Evolutionary conservation across 106 monocot species (phyloP).

Genomic region (Ottelia alismoides): DNA sequence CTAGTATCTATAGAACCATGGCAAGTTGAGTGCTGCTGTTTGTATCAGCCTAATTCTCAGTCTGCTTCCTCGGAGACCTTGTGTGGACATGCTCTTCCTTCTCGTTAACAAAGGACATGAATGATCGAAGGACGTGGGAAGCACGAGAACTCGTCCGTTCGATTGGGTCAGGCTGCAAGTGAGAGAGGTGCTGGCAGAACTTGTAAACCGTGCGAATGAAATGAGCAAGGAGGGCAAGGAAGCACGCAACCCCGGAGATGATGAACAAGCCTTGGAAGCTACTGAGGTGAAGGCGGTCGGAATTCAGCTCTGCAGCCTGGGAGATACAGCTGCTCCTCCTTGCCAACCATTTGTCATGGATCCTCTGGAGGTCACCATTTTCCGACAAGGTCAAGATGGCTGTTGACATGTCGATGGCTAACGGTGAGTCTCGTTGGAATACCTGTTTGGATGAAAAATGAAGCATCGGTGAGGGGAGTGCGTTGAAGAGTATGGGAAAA

Average conservation of each 20-base stretch:
- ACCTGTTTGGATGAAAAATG: too few relatives aligned
- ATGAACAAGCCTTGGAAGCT: constrained; percentile 69
- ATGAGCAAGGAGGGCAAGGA: constrained; percentile 38
- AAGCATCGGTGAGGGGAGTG: too few relatives aligned
- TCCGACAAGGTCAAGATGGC: constrained; percentile 73
- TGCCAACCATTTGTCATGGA: constrained; percentile 67
- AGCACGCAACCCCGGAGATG: constrained; percentile 54
- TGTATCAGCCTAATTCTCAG: too few relatives aligned
- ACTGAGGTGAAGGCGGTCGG: constrained; percentile 32
- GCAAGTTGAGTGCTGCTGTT: too few relatives aligned
- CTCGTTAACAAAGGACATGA: constrained; percentile 37
- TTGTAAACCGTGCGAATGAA: constrained; percentile 26
- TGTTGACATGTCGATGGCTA: constrained; percentile 68
- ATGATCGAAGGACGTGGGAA: constrained; percentile 13
- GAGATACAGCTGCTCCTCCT: constrained; percentile 21
- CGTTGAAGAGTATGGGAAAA: too few relatives aligned
- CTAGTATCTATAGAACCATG: too few relatives aligned
- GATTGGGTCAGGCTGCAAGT: constrained; percentile 3
- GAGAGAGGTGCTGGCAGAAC: constrained; percentile 23
- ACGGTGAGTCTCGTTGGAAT: constrained; percentile 60
- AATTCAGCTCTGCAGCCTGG: constrained; percentile 23
- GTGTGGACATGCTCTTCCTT: constrained; percentile 28
- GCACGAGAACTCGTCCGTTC: constrained; percentile 8
- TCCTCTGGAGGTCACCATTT: constrained; percentile 74
- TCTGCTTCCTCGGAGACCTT: too few relatives aligned